Conservation (phyloP, 306 rosid species). For the Lithocarpus polystachyus region DNA sequence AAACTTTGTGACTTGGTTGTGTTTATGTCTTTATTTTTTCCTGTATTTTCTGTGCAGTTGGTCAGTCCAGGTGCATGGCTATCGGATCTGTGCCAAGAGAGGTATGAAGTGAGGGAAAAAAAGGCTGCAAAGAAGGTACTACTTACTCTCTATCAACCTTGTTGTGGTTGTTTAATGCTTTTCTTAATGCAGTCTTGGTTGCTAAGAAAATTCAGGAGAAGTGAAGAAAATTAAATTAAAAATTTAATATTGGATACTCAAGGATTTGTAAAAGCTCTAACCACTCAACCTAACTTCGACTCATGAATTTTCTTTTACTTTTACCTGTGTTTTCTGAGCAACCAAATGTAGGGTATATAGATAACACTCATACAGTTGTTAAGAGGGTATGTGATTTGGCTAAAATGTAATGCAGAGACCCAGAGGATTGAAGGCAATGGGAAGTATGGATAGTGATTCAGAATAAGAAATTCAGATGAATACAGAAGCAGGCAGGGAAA, state of each 20-base stretch:
- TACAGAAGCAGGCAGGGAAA: neutral
- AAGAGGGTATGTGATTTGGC: neutral
- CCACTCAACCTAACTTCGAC: neutral
- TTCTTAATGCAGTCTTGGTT: neutral
- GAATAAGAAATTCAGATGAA: conserved; percentile 26
- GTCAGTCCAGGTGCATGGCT: conserved; percentile 64
- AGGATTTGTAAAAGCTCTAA: neutral
- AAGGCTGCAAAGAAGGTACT: conserved; percentile 60
- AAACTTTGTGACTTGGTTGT: neutral
- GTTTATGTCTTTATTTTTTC: neutral
- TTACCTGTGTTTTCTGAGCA: neutral
- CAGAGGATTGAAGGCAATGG: conserved; percentile 65
- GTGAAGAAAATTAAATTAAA: neutral
- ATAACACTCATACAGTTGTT: neutral
- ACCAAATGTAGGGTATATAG: neutral
- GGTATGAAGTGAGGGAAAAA: conserved; percentile 67
- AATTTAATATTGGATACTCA: neutral
- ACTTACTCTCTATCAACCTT: neutral
- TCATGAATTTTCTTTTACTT: neutral
- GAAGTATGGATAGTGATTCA: conserved; percentile 54
- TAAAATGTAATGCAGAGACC: conserved; percentile 45
- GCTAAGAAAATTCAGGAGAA: conserved; percentile 4
- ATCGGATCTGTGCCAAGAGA: conserved; percentile 55
- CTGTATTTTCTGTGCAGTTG: conserved; percentile 31
- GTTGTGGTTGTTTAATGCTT: neutral